A percentile compares a stretch with the other conserved stretches of the same genome.
Conservation (phyloP, 176 grass and related monocot species). For the Triticum monococcum region DNA sequence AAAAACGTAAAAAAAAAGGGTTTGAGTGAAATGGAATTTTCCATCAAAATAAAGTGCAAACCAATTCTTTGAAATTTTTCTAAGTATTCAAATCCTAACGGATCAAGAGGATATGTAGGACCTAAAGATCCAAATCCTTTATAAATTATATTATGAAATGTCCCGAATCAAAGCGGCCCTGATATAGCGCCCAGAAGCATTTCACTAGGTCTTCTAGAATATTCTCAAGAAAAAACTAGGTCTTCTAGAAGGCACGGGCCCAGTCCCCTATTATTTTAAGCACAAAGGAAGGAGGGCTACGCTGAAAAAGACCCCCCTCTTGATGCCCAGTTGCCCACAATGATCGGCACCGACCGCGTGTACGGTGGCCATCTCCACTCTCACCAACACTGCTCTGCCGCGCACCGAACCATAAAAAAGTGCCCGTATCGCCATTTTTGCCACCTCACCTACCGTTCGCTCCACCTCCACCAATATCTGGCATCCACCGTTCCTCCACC, state of each 20-base stretch:
- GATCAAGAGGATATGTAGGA: too few species aligned
- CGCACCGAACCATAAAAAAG: neutral
- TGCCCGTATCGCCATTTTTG: neutral
- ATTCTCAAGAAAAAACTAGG: neutral
- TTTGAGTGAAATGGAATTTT: too few species aligned
- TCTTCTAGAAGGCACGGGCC: neutral
- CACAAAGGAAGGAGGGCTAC: neutral
- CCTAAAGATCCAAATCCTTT: too few species aligned
- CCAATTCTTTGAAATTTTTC: too few species aligned
- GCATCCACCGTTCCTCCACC: neutral
- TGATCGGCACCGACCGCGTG: neutral
- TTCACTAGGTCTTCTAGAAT: neutral
- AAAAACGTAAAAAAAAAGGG: too few species aligned
- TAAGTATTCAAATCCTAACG: too few species aligned
- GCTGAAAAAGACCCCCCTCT: neutral
- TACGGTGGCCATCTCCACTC: neutral
- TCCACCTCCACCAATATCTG: neutral
- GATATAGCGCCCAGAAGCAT: neutral
- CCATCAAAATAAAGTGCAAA: too few species aligned
- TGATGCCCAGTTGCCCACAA: too few species aligned
- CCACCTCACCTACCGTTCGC: neutral
- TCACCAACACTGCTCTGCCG: neutral
- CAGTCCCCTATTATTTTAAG: neutral
- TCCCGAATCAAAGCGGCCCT: too few species aligned
- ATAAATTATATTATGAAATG: too few species aligned